Conservation (phyloP, 2,329 filamentous ascomycete species). For the Didymella keratinophila region DNA sequence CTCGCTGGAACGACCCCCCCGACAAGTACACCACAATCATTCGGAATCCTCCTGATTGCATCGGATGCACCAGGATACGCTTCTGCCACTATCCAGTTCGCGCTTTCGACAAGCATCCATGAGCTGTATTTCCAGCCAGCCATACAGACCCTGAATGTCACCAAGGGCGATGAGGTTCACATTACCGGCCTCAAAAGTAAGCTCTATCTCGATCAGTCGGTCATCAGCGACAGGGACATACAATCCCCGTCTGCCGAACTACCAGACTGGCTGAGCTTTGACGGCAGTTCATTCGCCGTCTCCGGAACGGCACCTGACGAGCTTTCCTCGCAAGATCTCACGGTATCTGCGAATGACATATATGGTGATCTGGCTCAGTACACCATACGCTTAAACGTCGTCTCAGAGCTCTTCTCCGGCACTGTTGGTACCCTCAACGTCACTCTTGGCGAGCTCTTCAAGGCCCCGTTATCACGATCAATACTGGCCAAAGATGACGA, state of each 20-base stretch:
- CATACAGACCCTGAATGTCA: constrained; percentile 42
- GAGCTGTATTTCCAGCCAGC: constrained; percentile 69
- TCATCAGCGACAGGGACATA: constrained; percentile 61
- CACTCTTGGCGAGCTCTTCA: constrained; percentile 59
- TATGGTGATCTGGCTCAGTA: constrained; percentile 67
- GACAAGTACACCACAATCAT: constrained; percentile 72
- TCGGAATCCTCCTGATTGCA: constrained; percentile 75
- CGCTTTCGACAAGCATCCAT: constrained; percentile 75
- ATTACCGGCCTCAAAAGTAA: constrained; percentile 43
- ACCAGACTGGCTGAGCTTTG: constrained; percentile 74
- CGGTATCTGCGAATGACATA: constrained; percentile 66
- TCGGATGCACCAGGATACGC: constrained; percentile 83
- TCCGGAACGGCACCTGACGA: constrained; percentile 69
- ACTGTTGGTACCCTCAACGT: constrained; percentile 57
- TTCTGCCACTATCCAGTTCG: constrained; percentile 70
- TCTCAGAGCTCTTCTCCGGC: constrained; percentile 53
- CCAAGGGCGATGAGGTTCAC: constrained; percentile 41
- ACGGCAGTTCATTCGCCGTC: constrained; percentile 68
- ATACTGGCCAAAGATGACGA: constrained; percentile 54
- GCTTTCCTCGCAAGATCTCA: constrained; percentile 68
- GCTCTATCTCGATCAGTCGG: constrained; percentile 48
- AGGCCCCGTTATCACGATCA: constrained; percentile 56
- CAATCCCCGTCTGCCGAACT: constrained; percentile 60
- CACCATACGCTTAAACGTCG: constrained; percentile 58
- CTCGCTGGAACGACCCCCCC: constrained; percentile 77